A percentile compares a stretch with the other conserved stretches of the same genome.
phyloP scores from a whole-genome alignment of 2,329 filamentous ascomycete genomes.

The Ceratocystis ficicola region DNA sequence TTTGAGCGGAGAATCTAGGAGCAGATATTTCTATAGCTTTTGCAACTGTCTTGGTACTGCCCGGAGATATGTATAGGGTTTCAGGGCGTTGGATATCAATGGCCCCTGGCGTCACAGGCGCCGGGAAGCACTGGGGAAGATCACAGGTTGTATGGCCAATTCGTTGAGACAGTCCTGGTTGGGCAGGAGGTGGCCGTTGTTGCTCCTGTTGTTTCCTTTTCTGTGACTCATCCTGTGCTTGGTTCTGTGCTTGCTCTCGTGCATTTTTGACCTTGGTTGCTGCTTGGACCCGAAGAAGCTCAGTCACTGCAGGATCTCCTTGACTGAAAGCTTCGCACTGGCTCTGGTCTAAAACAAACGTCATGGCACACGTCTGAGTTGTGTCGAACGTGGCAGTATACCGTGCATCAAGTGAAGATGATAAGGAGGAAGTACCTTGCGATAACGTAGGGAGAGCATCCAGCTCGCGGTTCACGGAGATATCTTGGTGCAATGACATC shows the following conservation, averaged over 20 bases:
- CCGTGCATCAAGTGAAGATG: neutral
- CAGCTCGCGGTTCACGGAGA: neutral
- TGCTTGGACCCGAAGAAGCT: neutral
- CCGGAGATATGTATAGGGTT: neutral
- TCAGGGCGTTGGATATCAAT: neutral
- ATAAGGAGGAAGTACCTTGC: neutral
- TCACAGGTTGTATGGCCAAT: neutral
- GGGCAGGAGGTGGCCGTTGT: neutral
- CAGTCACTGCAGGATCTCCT: neutral
- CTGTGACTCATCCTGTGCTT: neutral
- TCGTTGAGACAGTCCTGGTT: neutral
- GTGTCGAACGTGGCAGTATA: neutral
- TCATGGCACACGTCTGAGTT: neutral
- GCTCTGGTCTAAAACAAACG: neutral
- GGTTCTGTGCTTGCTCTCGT: neutral
- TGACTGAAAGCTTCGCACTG: neutral
- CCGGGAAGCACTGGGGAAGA: neutral
- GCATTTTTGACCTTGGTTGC: neutral
- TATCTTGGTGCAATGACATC: neutral
- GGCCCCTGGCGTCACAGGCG: neutral
- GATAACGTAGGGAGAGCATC: neutral
- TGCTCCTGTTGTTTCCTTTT: neutral
- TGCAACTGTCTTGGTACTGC: neutral
- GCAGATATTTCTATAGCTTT: too few species aligned
- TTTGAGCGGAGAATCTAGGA: too few species aligned